Evolutionary conservation across 139 green algal genomes (phyloP).

Genomic region (Haematococcus lacustris): DNA sequence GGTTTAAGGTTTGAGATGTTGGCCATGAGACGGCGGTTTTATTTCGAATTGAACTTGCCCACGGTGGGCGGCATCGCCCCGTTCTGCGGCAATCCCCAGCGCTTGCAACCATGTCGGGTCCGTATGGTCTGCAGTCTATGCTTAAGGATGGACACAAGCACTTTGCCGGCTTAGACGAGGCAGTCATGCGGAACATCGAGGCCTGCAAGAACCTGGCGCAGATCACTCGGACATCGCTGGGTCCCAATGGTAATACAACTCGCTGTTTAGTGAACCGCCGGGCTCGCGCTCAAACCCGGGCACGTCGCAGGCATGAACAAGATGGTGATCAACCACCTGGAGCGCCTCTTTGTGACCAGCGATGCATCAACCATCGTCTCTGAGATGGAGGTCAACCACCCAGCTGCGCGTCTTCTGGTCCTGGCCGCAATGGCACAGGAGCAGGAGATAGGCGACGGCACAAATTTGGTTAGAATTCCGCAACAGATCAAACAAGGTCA

Average conservation of each 20-base stretch:
- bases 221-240: slow-evolving; percentile 90
- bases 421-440: slow-evolving; percentile 89
- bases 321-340: slow-evolving; percentile 99
- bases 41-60: no score
- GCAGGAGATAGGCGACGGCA: slow-evolving; percentile 92
- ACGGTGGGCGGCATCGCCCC: no score
- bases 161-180: slow-evolving; percentile 89
- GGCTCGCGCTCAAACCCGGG: no score
- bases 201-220: slow-evolving; percentile 89
- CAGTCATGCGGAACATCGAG: slow-evolving; percentile 96
- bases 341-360: slow-evolving; percentile 97
- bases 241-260: slow-evolving; percentile 93
- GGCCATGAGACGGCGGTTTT: no score
- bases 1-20: no score
- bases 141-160: slow-evolving; percentile 97
- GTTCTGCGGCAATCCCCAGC: no score
- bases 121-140: slow-evolving; percentile 88
- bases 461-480: slow-evolving; percentile 95
- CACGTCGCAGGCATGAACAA: slow-evolving; percentile 99
- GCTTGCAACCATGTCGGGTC: slow-evolving; percentile 12
- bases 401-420: slow-evolving; percentile 91
- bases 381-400: slow-evolving; percentile 97
- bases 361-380: slow-evolving; percentile 90
- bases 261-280: no score
- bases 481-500: no score